phyloP scores from a whole-genome alignment of 2,329 filamentous ascomycete species.

The Domatiomyces catenatus region DNA sequence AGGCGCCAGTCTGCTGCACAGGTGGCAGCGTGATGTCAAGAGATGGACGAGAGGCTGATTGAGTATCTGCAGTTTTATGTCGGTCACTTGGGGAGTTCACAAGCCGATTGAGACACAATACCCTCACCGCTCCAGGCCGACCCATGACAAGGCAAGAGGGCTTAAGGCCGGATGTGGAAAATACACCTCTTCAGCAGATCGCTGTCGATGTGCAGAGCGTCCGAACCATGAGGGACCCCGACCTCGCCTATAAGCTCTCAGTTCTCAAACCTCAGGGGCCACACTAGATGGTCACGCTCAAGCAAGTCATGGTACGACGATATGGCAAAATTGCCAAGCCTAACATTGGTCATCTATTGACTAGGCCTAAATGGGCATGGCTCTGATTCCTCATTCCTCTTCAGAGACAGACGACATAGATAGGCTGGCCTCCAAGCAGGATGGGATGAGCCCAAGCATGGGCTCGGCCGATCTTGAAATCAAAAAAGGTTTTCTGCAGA shows the following conservation, averaged over 20 bases:
- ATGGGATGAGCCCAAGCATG: not conserved
- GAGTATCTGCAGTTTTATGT: constrained; percentile 19
- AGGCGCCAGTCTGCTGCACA: constrained; percentile 11
- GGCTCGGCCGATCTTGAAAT: not conserved
- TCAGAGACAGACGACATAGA: not conserved
- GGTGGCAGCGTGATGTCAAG: not conserved
- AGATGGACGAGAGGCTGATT: constrained; percentile 19
- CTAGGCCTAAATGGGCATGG: not conserved
- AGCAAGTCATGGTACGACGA: too few relatives aligned
- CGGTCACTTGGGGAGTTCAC: constrained; percentile 12
- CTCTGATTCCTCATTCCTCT: not conserved
- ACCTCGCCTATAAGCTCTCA: too few relatives aligned
- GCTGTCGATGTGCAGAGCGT: too few relatives aligned
- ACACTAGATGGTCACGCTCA: too few relatives aligned
- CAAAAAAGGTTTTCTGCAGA: not conserved
- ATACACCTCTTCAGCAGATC: too few relatives aligned
- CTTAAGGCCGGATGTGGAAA: not conserved
- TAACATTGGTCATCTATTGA: too few relatives aligned
- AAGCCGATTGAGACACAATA: constrained; percentile 12
- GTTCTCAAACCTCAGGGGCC: too few relatives aligned
- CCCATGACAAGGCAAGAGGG: not conserved
- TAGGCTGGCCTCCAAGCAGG: not conserved
- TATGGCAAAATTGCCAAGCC: too few relatives aligned
- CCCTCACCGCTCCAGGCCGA: not conserved
- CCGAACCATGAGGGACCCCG: too few relatives aligned